Conservation (phyloP, 2,329 filamentous ascomycete species). For the Cordyceps javanica region DNA sequence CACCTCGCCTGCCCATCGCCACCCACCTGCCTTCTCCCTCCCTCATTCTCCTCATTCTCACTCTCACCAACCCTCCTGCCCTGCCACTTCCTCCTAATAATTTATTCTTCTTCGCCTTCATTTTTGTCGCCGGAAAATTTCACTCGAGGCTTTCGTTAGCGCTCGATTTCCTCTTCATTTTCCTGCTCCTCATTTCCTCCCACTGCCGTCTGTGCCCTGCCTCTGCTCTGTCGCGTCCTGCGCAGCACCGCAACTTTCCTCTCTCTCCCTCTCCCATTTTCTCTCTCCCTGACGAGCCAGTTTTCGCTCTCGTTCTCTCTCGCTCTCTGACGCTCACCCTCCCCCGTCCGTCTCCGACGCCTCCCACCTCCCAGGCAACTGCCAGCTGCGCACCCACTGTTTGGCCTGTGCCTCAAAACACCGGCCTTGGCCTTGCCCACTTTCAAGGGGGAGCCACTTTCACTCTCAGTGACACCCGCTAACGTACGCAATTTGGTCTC, state of each 20-base stretch:
- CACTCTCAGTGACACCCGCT: slow-evolving; percentile 4
- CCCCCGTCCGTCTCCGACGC: not conserved
- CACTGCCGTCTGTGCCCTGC: not conserved
- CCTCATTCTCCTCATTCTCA: slow-evolving; percentile 15
- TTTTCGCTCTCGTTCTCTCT: not conserved
- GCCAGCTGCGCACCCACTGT: slow-evolving; percentile 11
- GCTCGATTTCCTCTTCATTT: slow-evolving; percentile 30
- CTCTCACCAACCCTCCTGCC: slow-evolving; percentile 8
- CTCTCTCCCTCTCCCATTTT: not conserved
- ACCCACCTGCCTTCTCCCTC: slow-evolving; percentile 9
- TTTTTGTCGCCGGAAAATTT: slow-evolving; percentile 19
- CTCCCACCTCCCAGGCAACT: slow-evolving; percentile 11
- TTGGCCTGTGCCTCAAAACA: slow-evolving; percentile 8
- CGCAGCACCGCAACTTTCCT: not conserved
- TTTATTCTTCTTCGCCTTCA: slow-evolving; percentile 15
- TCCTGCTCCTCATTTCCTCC: slow-evolving; percentile 10
- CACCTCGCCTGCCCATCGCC: slow-evolving; percentile 8
- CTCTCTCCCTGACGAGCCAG: not conserved
- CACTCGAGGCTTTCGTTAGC: slow-evolving; percentile 43
- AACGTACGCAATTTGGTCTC: not conserved
- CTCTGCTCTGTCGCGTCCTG: not conserved
- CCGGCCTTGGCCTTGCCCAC: not conserved
- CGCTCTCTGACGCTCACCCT: not conserved
- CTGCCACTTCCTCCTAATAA: slow-evolving; percentile 16
- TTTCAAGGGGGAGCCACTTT: slow-evolving; percentile 8